Evolutionary conservation across 495 filamentous ascomycete species (phyloP).

Genomic region (Chaetomium cochliodes): DNA sequence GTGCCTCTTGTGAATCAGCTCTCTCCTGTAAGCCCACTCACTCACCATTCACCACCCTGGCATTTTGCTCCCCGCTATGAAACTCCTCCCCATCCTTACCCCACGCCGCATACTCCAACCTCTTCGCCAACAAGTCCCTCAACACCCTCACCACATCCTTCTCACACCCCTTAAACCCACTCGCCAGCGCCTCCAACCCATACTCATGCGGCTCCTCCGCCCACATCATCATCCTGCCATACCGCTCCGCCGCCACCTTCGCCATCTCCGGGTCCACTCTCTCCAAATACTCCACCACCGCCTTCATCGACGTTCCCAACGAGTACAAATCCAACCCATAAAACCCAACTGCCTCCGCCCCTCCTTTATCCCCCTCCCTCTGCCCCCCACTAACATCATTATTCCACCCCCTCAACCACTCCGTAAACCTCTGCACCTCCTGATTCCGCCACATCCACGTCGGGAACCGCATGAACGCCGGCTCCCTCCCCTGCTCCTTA

Average conservation of each 20-base stretch:
- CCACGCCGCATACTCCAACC: slow-evolving; percentile 45
- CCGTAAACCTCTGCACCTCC: slow-evolving; percentile 56
- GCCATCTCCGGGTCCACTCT: slow-evolving; percentile 47
- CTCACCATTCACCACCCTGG: slow-evolving; percentile 49
- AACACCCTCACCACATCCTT: slow-evolving; percentile 49
- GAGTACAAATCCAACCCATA: slow-evolving; percentile 59
- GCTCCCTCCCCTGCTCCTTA: slow-evolving; percentile 31
- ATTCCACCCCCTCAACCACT: slow-evolving; percentile 56
- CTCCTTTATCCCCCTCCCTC: slow-evolving; percentile 30
- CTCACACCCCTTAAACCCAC: slow-evolving; percentile 51
- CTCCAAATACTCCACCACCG: slow-evolving; percentile 56
- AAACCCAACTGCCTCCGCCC: slow-evolving; percentile 43
- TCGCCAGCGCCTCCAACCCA: slow-evolving; percentile 48
- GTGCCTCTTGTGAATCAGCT: not conserved
- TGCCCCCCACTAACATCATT: not conserved
- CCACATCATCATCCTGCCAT: slow-evolving; percentile 52
- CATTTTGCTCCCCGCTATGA: slow-evolving; percentile 57
- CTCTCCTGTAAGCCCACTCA: not conserved
- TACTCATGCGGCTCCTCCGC: slow-evolving; percentile 54
- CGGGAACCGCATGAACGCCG: slow-evolving; percentile 54
- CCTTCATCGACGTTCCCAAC: slow-evolving; percentile 52
- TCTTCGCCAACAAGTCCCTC: slow-evolving; percentile 43
- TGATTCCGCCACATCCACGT: slow-evolving; percentile 64
- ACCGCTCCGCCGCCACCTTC: slow-evolving; percentile 46
- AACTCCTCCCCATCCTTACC: slow-evolving; percentile 51